Evolutionary conservation across 208 protist species (phyloP).

Genomic region (Trypanosoma caninum): DNA sequence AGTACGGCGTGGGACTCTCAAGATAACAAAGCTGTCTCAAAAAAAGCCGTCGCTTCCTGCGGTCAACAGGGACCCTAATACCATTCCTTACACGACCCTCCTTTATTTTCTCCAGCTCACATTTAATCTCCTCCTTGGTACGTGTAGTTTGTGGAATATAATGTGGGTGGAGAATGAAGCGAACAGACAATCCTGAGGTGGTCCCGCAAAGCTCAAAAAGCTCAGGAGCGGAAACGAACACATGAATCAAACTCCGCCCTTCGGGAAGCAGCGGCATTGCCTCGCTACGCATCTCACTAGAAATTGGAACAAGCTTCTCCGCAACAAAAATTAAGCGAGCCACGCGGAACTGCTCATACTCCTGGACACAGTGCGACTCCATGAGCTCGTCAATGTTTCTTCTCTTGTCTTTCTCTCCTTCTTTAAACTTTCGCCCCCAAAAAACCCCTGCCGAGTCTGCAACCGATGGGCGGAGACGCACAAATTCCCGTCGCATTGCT

Average conservation of each 20-base stretch:
- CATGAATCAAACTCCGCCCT: slow-evolving; percentile 56
- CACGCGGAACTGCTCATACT: slow-evolving; percentile 79
- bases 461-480: slow-evolving; percentile 15
- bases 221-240: slow-evolving; percentile 65
- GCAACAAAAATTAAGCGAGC: slow-evolving; percentile 61
- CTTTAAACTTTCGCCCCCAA: background rate
- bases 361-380: slow-evolving; percentile 40
- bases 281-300: slow-evolving; percentile 27
- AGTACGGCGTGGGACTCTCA: slow-evolving; percentile 52
- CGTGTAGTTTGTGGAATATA: slow-evolving; percentile 27
- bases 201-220: slow-evolving; percentile 37
- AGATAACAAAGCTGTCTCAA: slow-evolving; percentile 58
- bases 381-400: slow-evolving; percentile 10
- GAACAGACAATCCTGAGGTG: slow-evolving; percentile 28
- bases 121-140: slow-evolving; percentile 29
- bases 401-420: background rate
- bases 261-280: slow-evolving; percentile 42
- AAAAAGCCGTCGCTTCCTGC: slow-evolving; percentile 40
- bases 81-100: slow-evolving; percentile 14
- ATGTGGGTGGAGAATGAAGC: slow-evolving; percentile 37
- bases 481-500: background rate
- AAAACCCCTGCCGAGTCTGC: background rate
- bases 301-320: slow-evolving; percentile 31
- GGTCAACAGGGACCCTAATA: slow-evolving; percentile 23
- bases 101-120: slow-evolving; percentile 24